Percentiles rank a stretch among this genome's conserved stretches.
Evolutionary conservation across 768 basidiomycete species (phyloP).

Genomic region (Gyrodon lividus): DNA sequence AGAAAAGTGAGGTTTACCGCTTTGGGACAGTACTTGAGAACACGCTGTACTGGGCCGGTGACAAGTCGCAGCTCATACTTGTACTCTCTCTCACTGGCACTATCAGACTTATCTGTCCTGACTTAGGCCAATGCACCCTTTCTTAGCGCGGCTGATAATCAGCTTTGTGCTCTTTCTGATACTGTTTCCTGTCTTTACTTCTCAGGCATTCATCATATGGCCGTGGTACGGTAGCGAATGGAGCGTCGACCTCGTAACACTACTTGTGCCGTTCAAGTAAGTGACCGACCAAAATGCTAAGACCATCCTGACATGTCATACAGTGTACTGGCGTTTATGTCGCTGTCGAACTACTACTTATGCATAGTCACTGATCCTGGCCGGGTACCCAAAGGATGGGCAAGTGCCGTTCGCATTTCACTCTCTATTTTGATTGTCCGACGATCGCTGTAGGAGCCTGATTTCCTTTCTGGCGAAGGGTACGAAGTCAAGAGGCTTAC

Average conservation of each 20-base stretch:
- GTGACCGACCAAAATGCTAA: conserved; percentile 32
- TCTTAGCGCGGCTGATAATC: conserved; percentile 64
- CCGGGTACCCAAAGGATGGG: conserved; percentile 75
- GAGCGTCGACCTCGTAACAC: conserved; percentile 68
- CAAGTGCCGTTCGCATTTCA: conserved; percentile 32
- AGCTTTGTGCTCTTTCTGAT: conserved; percentile 70
- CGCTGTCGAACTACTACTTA: conserved; percentile 88
- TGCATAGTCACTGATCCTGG: conserved; percentile 87
- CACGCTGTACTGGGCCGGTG: not conserved
- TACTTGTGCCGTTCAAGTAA: conserved; percentile 92
- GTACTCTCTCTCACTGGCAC: conserved; percentile 3
- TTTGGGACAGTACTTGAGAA: conserved; percentile 2
- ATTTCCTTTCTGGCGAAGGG: conserved; percentile 60
- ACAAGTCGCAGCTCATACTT: conserved; percentile 2
- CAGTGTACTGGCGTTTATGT: conserved; percentile 71
- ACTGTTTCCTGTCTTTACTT: conserved; percentile 84
- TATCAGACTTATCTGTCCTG: not conserved
- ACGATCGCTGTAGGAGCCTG: conserved; percentile 53
- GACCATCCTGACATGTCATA: conserved; percentile 8
- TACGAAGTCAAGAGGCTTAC: conserved; percentile 91
- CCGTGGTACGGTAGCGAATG: conserved; percentile 85
- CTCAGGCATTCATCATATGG: conserved; percentile 88
- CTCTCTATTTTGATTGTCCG: not conserved
- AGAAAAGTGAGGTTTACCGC: not conserved
- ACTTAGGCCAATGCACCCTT: conserved; percentile 35